Evolutionary conservation across 306 rosid species (phyloP).

Genomic region (Macrotyloma uniflorum): DNA sequence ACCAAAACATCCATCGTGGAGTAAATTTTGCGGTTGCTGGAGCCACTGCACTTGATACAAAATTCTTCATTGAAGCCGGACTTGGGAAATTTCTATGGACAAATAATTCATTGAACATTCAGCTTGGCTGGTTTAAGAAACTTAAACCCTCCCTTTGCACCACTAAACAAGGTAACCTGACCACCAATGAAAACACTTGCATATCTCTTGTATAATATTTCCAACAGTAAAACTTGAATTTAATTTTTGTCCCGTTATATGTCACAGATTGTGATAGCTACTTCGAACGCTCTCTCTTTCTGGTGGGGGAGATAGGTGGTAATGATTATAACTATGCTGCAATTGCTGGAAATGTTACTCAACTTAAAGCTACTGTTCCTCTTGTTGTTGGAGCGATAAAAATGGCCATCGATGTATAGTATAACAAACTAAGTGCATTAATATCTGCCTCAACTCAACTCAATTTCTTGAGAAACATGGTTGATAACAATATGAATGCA

Average conservation of each 20-base stretch:
- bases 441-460: not conserved
- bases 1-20: conserved; percentile 44
- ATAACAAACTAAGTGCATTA: not conserved
- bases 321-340: conserved; percentile 71
- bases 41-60: conserved; percentile 66
- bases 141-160: conserved; percentile 62
- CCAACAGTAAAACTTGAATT: not conserved
- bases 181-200: not conserved
- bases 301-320: conserved; percentile 86
- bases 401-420: conserved; percentile 51
- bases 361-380: conserved; percentile 53
- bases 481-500: not conserved
- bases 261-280: conserved; percentile 59
- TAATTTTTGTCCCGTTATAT: not conserved
- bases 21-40: conserved; percentile 85
- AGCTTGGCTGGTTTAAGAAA: conserved; percentile 75
- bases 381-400: conserved; percentile 54
- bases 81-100: conserved; percentile 51
- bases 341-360: conserved; percentile 44
- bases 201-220: not conserved
- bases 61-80: conserved; percentile 47
- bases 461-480: not conserved
- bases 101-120: conserved; percentile 56
- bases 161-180: conserved; percentile 54
- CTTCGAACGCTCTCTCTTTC: conserved; percentile 61